These are phyloP conservation scores for Boletus tomentosulus DNA, from an alignment of 768 basidiomycete species.

Conservation along the genomic window DNA sequence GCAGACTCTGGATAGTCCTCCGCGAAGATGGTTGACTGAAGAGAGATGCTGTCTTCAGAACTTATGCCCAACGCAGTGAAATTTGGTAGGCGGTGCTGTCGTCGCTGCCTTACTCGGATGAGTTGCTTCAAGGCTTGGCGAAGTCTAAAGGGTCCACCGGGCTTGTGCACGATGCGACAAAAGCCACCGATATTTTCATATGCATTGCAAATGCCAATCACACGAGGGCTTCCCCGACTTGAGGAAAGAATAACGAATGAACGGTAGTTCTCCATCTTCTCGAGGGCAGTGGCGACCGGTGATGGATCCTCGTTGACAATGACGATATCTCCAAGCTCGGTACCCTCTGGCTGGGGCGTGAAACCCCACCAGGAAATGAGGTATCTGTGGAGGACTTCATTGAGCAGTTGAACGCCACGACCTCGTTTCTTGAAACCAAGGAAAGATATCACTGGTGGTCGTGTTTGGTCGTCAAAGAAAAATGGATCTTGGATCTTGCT, in stretches of 20 bases:
- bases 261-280: slow-evolving; percentile 49
- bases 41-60: slow-evolving; percentile 26
- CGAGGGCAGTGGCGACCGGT: slow-evolving; percentile 53
- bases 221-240: slow-evolving; percentile 57
- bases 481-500: slow-evolving; percentile 45
- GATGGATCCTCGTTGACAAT: slow-evolving; percentile 77
- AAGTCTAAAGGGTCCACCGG: slow-evolving; percentile 77
- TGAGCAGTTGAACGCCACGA: slow-evolving; percentile 65
- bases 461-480: slow-evolving; percentile 36
- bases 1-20: slow-evolving; percentile 19
- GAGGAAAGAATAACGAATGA: slow-evolving; percentile 78
- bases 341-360: slow-evolving; percentile 36
- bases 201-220: slow-evolving; percentile 61
- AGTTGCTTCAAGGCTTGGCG: slow-evolving; percentile 55
- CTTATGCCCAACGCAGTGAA: slow-evolving; percentile 15
- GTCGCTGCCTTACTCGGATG: slow-evolving; percentile 30
- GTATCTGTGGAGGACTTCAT: slow-evolving; percentile 58
- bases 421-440: slow-evolving; percentile 66
- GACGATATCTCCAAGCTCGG: slow-evolving; percentile 63
- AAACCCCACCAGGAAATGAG: slow-evolving; percentile 78
- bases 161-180: slow-evolving; percentile 87
- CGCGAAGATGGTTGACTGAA: slow-evolving; percentile 26
- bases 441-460: slow-evolving; percentile 57
- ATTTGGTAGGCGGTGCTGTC: slow-evolving; percentile 21
- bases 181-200: slow-evolving; percentile 82